Percentiles rank a stretch among this genome's conserved stretches.
Conservation (phyloP, 371 early-diverging fungal species). For the Lichtheimia ramosa region DNA sequence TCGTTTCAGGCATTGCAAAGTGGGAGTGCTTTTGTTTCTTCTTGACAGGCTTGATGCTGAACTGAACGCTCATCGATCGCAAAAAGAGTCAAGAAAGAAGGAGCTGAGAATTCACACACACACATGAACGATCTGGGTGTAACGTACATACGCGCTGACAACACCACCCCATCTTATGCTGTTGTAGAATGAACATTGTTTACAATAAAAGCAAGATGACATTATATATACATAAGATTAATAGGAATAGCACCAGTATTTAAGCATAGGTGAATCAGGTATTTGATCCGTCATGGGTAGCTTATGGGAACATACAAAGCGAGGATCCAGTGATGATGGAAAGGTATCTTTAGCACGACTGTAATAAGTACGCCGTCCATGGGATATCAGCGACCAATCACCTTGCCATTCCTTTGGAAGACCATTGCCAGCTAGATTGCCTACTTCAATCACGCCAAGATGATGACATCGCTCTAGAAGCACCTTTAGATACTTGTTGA, state of each 20-base stretch:
- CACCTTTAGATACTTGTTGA: neutral
- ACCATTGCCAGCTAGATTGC: neutral
- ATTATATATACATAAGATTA: too few species aligned
- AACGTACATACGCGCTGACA: too few species aligned
- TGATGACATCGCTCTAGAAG: neutral
- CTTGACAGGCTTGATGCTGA: too few species aligned
- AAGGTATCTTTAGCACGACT: constrained; percentile 1
- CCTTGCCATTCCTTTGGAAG: neutral
- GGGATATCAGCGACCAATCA: constrained; percentile 3
- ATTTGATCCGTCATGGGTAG: constrained; percentile 17
- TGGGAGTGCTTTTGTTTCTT: too few species aligned
- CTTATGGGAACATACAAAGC: constrained; percentile 29
- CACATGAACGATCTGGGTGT: too few species aligned
- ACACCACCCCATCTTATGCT: too few species aligned
- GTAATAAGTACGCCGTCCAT: constrained; percentile 21
- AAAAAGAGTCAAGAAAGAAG: neutral
- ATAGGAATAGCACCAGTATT: constrained; percentile 33
- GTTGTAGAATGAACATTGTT: neutral
- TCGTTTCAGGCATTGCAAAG: too few species aligned
- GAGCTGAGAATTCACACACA: too few species aligned
- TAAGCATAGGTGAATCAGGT: constrained; percentile 29
- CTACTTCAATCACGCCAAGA: constrained; percentile 23
- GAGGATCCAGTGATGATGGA: constrained; percentile 11
- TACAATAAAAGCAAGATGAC: too few species aligned
- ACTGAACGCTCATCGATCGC: too few species aligned